Conservation (phyloP, 257 asterid species). For the Rehmannia glutinosa region DNA sequence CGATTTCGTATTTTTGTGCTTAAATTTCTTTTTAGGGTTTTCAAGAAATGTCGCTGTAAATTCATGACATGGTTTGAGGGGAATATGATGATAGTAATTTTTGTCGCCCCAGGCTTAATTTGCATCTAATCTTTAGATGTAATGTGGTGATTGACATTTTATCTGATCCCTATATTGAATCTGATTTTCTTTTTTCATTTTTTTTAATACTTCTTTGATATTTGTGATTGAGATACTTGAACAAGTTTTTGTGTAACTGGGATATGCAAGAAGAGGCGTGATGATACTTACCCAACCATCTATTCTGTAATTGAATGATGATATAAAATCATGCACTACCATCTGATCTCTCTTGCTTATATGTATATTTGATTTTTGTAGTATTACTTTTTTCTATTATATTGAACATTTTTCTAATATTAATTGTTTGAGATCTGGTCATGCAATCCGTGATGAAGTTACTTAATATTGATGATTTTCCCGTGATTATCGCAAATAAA, state of each 20-base stretch:
- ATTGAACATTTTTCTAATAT: not conserved
- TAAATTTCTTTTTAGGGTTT: not conserved
- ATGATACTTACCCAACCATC: constrained; percentile 50
- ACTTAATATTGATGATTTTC: constrained; percentile 22
- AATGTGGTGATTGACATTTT: constrained; percentile 44
- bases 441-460: constrained; percentile 46
- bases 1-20: not conserved
- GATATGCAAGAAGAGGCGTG: constrained; percentile 34
- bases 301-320: constrained; percentile 61
- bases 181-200: not conserved
- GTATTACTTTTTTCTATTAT: not conserved
- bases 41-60: no score
- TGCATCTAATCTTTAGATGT: constrained; percentile 28
- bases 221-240: not conserved
- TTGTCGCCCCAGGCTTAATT: constrained; percentile 50
- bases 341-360: constrained; percentile 58
- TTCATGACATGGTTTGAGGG: not conserved
- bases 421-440: not conserved
- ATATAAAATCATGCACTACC: constrained; percentile 71
- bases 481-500: constrained; percentile 34
- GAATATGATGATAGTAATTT: constrained; percentile 29
- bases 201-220: not conserved
- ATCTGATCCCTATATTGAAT: constrained; percentile 27
- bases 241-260: not conserved
- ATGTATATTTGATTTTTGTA: not conserved